These are phyloP conservation scores for Conringia planisiliqua DNA, from an alignment of 345 rosid genomes.

Conservation along the genomic window DNA sequence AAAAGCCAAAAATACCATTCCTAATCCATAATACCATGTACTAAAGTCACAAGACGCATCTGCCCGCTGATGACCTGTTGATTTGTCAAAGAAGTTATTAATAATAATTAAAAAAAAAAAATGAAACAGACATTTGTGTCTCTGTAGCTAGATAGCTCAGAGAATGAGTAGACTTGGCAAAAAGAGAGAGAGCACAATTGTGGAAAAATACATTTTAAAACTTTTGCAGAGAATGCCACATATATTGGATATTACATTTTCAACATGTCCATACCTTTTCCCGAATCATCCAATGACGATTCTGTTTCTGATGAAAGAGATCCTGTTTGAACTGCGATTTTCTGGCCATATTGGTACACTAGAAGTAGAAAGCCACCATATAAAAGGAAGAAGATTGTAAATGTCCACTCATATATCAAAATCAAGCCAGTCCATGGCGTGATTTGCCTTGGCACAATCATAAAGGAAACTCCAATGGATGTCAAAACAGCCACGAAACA, in stretches of 20 bases:
- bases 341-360: conserved; percentile 58
- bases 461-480: conserved; percentile 59
- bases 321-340: conserved; percentile 46
- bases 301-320: conserved; percentile 41
- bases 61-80: conserved; percentile 67
- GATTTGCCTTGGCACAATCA: conserved; percentile 78
- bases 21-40: conserved; percentile 64
- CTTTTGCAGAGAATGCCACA: background rate
- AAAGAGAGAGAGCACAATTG: too few species aligned
- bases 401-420: conserved; percentile 84
- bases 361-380: conserved; percentile 68
- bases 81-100: conserved; percentile 3
- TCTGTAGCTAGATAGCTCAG: background rate
- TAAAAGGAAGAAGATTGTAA: conserved; percentile 57
- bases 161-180: background rate
- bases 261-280: conserved; percentile 52
- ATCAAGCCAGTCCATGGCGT: conserved; percentile 90
- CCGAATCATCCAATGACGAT: conserved; percentile 54
- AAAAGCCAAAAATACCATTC: conserved; percentile 66
- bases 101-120: background rate
- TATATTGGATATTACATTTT: background rate
- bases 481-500: conserved; percentile 50
- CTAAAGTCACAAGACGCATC: conserved; percentile 49
- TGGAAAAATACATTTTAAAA: too few species aligned
- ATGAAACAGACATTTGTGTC: background rate